Evolutionary conservation across 306 rosid species (phyloP), one percentile per base, ranked within the genome.

Genomic region (Cucurbita pepo): DNA sequence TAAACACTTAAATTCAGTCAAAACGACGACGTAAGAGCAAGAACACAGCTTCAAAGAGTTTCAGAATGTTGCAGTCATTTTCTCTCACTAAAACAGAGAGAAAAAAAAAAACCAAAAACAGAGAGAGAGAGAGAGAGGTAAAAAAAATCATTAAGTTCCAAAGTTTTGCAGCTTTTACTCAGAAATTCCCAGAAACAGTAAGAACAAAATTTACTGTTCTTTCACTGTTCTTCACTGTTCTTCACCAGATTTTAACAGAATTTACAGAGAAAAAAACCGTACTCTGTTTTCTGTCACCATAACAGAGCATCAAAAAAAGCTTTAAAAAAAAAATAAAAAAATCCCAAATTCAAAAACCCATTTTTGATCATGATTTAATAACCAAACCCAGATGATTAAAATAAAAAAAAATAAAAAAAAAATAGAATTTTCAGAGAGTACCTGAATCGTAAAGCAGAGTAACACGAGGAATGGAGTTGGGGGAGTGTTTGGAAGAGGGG

Each of bases 361-460:
- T 40, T 40, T 40, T 4, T 40, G 5, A 0, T 40, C 25, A 38
- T n/a, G 2, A 62, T 8, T 38, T 6, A 62, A 62, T 0, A 12
- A 48, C 8, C 34, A 36, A 60, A 62, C 22, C 45, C 4, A 62
- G n/a, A 2, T 16, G 0, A 50, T 50, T 25, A 7, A 59, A 58
- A 25, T n/a, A 21, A 54, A 62, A 57, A 10, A 55, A 51, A 12
- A 16, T 1, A 30, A n/a, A 44, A 71, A 61, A 8, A 25, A 57
- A 34, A 18, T 30, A 38, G 6, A 7, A 47, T 34, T 30, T 16
- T 11, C 11, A 47, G 37, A 12, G 15, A 44, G 45, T 73, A 90
- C 98, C 98, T 85, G 96, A 89, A 77, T 92, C 96, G 81, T 88
- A 86, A 75, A 93, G 96, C 36, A 93, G 90, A 80, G 96, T 88